A percentile compares a stretch with the other conserved stretches of the same genome.
These are phyloP conservation scores for Otatea glauca DNA, from an alignment of 176 grass and related monocot genomes.

Conservation along the genomic window DNA sequence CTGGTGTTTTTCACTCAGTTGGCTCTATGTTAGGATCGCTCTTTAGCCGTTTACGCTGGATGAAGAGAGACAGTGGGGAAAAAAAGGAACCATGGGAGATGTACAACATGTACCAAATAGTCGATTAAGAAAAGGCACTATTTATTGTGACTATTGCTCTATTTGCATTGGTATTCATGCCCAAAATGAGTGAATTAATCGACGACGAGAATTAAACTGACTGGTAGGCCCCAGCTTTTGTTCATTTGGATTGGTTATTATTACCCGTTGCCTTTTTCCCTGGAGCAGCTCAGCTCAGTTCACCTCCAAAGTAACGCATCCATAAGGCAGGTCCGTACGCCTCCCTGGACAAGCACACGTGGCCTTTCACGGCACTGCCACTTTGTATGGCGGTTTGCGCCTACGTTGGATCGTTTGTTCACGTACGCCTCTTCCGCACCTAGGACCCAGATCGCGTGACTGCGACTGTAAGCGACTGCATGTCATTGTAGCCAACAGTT, in stretches of 20 bases:
- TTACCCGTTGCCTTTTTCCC: slow-evolving; percentile 37
- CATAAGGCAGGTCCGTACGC: slow-evolving; percentile 27
- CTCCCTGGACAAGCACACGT: slow-evolving; percentile 38
- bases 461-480: no score
- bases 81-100: not conserved
- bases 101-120: slow-evolving; percentile 43
- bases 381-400: slow-evolving; percentile 37
- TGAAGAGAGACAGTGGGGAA: not conserved
- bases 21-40: not conserved
- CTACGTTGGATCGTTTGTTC: slow-evolving; percentile 35
- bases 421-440: not conserved
- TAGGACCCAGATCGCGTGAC: not conserved
- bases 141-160: slow-evolving; percentile 44
- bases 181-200: not conserved
- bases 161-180: slow-evolving; percentile 33
- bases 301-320: not conserved
- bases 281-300: not conserved
- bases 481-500: no score
- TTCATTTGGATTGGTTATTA: not conserved
- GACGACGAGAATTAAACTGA: slow-evolving; percentile 2
- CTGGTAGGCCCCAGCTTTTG: not conserved
- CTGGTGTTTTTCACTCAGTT: not conserved
- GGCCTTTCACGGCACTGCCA: slow-evolving; percentile 35
- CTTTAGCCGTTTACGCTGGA: not conserved
- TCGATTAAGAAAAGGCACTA: slow-evolving; percentile 56